Percentiles rank a stretch among this genome's conserved stretches.
Conservation (phyloP, 306 rosid species). For the Acacia acuminata region DNA sequence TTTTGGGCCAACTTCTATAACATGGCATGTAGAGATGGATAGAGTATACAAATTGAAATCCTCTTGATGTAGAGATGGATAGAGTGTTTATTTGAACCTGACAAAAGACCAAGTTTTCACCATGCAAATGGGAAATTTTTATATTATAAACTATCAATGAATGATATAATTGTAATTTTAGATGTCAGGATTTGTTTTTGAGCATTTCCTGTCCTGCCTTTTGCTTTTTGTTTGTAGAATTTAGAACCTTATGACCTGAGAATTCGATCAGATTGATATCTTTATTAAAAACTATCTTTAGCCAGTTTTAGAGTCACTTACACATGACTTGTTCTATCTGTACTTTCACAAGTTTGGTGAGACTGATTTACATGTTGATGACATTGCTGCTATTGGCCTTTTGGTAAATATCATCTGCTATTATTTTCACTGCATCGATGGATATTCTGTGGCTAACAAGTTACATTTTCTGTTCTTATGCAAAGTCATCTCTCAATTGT, state of each 20-base stretch:
- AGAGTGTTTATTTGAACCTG: not conserved
- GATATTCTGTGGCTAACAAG: conserved; percentile 11
- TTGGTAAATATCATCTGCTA: conserved; percentile 56
- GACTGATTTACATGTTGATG: conserved; percentile 90
- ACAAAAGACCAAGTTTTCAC: not conserved
- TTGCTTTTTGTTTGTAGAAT: too few relatives aligned
- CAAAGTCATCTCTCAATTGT: conserved; percentile 30
- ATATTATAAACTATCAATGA: not conserved
- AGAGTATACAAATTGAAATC: conserved; percentile 1
- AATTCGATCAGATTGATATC: conserved; percentile 7
- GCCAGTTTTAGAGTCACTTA: conserved; percentile 18
- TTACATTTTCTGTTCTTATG: conserved; percentile 22
- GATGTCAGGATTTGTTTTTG: not conserved
- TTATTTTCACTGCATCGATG: conserved; percentile 24
- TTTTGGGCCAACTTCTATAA: conserved; percentile 6
- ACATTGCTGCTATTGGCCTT: conserved; percentile 86
- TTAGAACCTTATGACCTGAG: conserved; percentile 22
- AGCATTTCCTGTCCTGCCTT: not conserved
- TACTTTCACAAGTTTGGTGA: conserved; percentile 77
- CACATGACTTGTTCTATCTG: conserved; percentile 28
- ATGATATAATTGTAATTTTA: not conserved
- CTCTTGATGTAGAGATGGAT: not conserved
- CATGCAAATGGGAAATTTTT: not conserved
- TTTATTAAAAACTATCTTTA: conserved; percentile 3
- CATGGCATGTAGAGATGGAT: conserved; percentile 20